Evolutionary conservation across 371 early-diverging fungal species (phyloP).

Genomic region (Quaeritorhiza haematococci): DNA sequence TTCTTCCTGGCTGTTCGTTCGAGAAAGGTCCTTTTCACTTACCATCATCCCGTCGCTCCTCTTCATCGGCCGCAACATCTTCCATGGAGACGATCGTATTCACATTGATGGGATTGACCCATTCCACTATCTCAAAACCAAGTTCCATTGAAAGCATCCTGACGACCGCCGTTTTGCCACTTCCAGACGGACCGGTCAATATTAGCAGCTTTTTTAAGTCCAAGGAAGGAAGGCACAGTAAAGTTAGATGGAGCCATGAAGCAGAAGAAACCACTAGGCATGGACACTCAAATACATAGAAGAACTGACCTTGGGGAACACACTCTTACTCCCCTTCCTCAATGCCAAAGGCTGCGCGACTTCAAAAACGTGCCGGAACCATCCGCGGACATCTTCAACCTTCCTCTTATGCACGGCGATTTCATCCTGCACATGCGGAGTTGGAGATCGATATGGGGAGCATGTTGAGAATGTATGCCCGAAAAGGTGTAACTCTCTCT

Average conservation of each 20-base stretch:
- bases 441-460: neutral
- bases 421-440: slow-evolving; percentile 28
- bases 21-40: neutral
- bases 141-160: slow-evolving; percentile 52
- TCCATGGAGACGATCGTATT: slow-evolving; percentile 13
- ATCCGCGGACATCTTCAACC: slow-evolving; percentile 47
- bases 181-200: slow-evolving; percentile 70
- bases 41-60: slow-evolving; percentile 1
- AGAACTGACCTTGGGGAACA: slow-evolving; percentile 8
- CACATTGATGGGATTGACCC: slow-evolving; percentile 58
- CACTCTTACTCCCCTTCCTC: slow-evolving; percentile 14
- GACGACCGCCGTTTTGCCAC: slow-evolving; percentile 64
- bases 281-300: neutral
- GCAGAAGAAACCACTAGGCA: neutral
- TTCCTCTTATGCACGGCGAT: slow-evolving; percentile 54
- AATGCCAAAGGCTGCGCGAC: neutral
- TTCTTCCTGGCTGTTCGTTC: neutral
- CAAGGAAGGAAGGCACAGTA: neutral
- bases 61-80: neutral
- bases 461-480: slow-evolving; percentile 5
- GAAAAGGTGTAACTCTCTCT: too few relatives aligned
- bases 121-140: slow-evolving; percentile 57
- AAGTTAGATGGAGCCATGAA: too few relatives aligned
- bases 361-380: slow-evolving; percentile 40
- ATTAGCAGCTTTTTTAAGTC: slow-evolving; percentile 39